Base-by-base conservation (phyloP, 2,329 filamentous ascomycete species). In the Beauveria scarabaeidicola region DNA sequence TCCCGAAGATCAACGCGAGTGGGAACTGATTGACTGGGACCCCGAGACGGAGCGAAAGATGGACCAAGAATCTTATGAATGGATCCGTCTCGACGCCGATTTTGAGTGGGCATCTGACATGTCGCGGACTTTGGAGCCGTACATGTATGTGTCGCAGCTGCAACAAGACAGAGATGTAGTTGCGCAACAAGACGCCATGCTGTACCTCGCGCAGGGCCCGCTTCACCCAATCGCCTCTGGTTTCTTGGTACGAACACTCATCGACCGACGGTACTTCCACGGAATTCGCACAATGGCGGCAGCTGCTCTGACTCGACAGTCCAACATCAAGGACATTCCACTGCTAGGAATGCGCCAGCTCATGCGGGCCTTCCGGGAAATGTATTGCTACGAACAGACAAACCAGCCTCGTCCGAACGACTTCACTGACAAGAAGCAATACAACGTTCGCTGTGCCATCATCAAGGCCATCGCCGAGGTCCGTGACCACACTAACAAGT, bases 131-230 rank as follows among this genome's bases (percentile, higher is more conserved):
- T 91, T 97, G 81, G 91, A 91, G 50, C 85, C 90, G 5, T 97
- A 97, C 78, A 99, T 99, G 95, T 97, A 94, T 70, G 85, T 96
- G 61, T 97, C 94, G 23, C 94, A 99, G 72, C 79, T 99, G 63
- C 94, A 99, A 71, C 94, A 99, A 73, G 94, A 99, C 73, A 83
- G 93, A 66, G 95, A 99, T 71, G 90, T 99, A 61, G 90, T 96
- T 64, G 95, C 95, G n/a, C 85, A 88, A 65, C 83, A 86, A 67
- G 84, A 88, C 66, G 84, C 90, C 5, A 84, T 96, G 75, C 80
- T 94, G 67, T 91, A 88, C 69, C 82, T 96, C 65, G 79, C 83
- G 44, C 73, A 73, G 71, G 81, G 70, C 74, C 86, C 84, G 51
- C 82, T 89, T 23, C 89, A 93, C 72, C 86, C 87, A 7, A 83